Evolutionary conservation across 2,329 filamentous ascomycete genomes (phyloP), one percentile per base, ranked within the genome.

Genomic region (Nannizzia gypsea): DNA sequence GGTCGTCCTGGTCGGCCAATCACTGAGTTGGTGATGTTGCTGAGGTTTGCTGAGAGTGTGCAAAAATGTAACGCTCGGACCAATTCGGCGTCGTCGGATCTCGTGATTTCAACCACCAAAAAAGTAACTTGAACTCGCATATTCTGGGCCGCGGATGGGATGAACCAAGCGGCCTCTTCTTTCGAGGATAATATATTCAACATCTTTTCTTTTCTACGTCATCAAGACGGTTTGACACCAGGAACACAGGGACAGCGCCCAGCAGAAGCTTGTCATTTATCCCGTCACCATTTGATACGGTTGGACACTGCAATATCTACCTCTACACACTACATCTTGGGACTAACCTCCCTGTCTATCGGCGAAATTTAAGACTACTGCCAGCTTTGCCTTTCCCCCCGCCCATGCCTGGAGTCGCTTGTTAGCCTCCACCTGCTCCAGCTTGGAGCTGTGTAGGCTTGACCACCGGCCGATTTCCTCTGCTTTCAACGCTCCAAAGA

Each of bases 401-500:
- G 61, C 61, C 64, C 59, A 69, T 70, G 54, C 54, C 20, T 42
- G 68, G 60, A 63, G 62, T 57, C 65, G 60, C 60, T 65, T 63
- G 64, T 66, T 60, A 62, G 60, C 61, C 60, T 59, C 64, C 65
- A 61, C 64, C 60, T 64, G 64, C 65, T 66, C 66, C 63, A 63
- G 61, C 62, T 63, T 57, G 67, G 66, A 70, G 69, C 66, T 68
- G 64, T 59, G 60, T 67, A 65, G 63, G 59, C 50, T 61, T 38
- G 42, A 63, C 67, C 70, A 66, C 62, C 65, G 63, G 61, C 61
- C 69, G 65, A 9, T 24, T 24, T 59, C 61, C 58, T 61, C 63
- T 62, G 63, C 60, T 64, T 67, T 66, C 66, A 66, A 64, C 68
- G 24, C 20, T 48, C 31, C 31, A 36, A 36, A 36, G 31, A 36